Conservation (phyloP, 129 eudicot genomes). For the Apium graveolens region DNA sequence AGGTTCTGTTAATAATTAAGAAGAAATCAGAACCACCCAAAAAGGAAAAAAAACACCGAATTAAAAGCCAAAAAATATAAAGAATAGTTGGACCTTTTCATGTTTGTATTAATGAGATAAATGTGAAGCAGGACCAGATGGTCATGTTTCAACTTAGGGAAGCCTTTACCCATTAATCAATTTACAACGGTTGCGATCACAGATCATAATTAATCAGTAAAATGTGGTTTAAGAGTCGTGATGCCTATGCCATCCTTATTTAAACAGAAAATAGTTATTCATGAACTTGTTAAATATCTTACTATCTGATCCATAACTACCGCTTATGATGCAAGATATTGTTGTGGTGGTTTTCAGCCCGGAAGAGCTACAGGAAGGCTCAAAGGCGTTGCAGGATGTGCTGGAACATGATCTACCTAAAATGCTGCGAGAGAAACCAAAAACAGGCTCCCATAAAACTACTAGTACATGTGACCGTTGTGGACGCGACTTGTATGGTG, state of each 20-base stretch:
- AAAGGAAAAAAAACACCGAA: neutral
- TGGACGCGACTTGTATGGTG: constrained; percentile 51
- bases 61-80: neutral
- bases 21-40: neutral
- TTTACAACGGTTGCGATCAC: neutral
- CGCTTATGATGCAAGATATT: neutral
- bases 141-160: neutral
- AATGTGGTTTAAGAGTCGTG: neutral
- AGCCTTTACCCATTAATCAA: neutral
- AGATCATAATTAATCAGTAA: neutral
- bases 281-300: neutral
- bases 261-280: neutral
- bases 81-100: neutral
- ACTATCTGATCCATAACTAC: neutral
- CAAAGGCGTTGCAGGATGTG: constrained; percentile 66
- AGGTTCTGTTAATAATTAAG: neutral
- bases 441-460: constrained; percentile 18
- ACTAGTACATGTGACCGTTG: constrained; percentile 57
- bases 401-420: constrained; percentile 68
- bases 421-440: constrained; percentile 60
- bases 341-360: constrained; percentile 27
- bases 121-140: neutral
- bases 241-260: neutral
- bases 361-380: constrained; percentile 82
- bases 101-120: neutral